Conservation (phyloP, 2,329 filamentous ascomycete species). For the Leptographium lundbergii region DNA sequence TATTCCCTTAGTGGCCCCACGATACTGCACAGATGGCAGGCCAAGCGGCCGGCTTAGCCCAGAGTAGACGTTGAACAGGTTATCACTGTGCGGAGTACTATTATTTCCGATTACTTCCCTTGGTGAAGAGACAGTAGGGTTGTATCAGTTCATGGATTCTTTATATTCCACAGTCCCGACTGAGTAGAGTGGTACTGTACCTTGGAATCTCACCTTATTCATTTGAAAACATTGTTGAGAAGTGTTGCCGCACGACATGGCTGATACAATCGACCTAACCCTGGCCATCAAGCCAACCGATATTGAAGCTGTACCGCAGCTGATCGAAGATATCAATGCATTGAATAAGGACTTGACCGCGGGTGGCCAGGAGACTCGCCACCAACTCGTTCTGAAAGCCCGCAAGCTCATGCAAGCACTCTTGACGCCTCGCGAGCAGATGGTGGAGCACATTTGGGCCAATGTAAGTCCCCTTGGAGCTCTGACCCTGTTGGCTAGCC, state of each 20-base stretch:
- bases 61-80: too few relatives aligned
- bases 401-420: constrained; percentile 4
- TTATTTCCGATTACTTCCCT: too few relatives aligned
- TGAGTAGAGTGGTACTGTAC: too few relatives aligned
- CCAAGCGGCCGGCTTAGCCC: too few relatives aligned
- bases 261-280: background rate
- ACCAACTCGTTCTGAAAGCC: constrained; percentile 2
- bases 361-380: constrained; percentile 6
- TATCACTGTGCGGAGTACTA: too few relatives aligned
- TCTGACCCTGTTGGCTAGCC: background rate
- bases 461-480: constrained; percentile 2
- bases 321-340: constrained; percentile 5
- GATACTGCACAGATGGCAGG: too few relatives aligned
- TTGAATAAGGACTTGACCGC: background rate
- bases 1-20: too few relatives aligned
- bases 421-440: constrained; percentile 6
- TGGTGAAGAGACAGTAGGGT: too few relatives aligned
- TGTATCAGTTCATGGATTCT: too few relatives aligned
- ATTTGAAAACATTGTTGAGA: too few relatives aligned
- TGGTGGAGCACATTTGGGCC: constrained; percentile 8
- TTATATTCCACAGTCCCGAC: too few relatives aligned
- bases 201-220: too few relatives aligned
- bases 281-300: background rate
- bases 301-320: constrained; percentile 1
- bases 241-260: background rate